Percentiles rank a stretch among this genome's conserved stretches.
These are phyloP conservation scores for Herpetomonas muscarum DNA, from an alignment of 208 protist genomes.

Conservation along the genomic window DNA sequence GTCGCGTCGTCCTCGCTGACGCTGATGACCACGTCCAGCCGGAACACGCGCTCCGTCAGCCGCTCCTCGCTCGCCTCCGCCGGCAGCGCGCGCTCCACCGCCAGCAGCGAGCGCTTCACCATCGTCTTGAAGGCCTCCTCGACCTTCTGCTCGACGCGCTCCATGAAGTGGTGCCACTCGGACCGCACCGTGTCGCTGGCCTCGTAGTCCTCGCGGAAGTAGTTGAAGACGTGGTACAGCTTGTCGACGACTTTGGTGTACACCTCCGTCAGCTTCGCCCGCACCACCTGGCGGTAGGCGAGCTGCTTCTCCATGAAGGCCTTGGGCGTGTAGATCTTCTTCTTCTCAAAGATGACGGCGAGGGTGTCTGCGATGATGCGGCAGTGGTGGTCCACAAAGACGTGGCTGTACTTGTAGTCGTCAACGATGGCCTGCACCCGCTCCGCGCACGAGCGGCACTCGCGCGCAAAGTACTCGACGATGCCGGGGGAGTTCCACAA, in stretches of 20 bases:
- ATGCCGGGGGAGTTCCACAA: constrained; percentile 94
- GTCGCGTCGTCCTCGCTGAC: constrained; percentile 47
- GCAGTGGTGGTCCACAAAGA: constrained; percentile 89
- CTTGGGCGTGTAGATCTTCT: constrained; percentile 89
- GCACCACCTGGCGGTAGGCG: constrained; percentile 65
- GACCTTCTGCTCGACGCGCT: constrained; percentile 91
- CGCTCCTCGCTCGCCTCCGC: constrained; percentile 88
- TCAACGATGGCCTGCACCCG: constrained; percentile 89
- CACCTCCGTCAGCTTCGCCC: constrained; percentile 70
- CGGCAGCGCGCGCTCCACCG: constrained; percentile 88
- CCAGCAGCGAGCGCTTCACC: constrained; percentile 93
- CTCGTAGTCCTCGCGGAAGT: constrained; percentile 92
- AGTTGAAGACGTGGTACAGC: constrained; percentile 80
- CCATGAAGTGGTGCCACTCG: constrained; percentile 93
- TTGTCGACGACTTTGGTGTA: constrained; percentile 82
- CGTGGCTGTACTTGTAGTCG: constrained; percentile 91
- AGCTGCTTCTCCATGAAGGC: constrained; percentile 87
- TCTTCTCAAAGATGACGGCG: constrained; percentile 94
- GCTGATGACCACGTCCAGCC: constrained; percentile 93
- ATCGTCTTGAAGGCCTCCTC: constrained; percentile 93
- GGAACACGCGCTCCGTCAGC: constrained; percentile 91
- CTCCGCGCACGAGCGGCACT: constrained; percentile 86
- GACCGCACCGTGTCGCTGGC: constrained; percentile 64
- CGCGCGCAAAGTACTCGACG: constrained; percentile 94
- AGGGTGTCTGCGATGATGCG: constrained; percentile 88